A percentile compares a stretch with the other conserved stretches of the same genome.
Conservation (phyloP, 208 protist species). For the Wallacemonas sp. region DNA sequence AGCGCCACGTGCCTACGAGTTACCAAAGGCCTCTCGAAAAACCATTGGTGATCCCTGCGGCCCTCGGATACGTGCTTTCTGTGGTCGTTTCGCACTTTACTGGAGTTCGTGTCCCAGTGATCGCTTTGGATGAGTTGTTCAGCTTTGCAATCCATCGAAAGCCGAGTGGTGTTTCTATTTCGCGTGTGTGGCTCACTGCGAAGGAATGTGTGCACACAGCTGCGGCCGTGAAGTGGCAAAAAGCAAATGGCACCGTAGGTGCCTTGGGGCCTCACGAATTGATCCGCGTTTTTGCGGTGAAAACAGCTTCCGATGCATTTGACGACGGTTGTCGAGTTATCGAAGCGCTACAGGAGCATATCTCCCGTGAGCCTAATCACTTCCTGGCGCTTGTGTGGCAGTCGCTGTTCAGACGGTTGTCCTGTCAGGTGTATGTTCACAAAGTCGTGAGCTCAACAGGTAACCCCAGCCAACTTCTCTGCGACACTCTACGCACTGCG, state of each 20-base stretch:
- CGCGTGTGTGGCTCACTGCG: constrained; percentile 13
- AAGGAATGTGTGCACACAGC: constrained; percentile 9
- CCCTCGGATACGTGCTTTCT: constrained; percentile 21
- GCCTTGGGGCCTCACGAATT: not conserved
- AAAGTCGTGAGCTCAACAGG: not conserved
- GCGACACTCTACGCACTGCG: not conserved
- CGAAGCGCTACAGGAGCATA: not conserved
- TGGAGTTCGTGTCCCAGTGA: constrained; percentile 22
- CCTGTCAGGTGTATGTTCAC: not conserved
- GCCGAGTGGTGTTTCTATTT: not conserved
- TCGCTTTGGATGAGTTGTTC: constrained; percentile 20
- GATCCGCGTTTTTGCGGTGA: not conserved
- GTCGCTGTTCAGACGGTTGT: not conserved
- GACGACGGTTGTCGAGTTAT: not conserved
- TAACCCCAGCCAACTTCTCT: not conserved
- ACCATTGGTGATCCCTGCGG: constrained; percentile 22
- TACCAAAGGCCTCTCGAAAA: constrained; percentile 15
- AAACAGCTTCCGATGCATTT: not conserved
- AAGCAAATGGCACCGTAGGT: not conserved
- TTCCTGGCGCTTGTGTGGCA: not conserved
- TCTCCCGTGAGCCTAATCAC: not conserved
- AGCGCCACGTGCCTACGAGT: constrained; percentile 14
- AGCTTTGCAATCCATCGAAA: not conserved
- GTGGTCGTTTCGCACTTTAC: constrained; percentile 13
- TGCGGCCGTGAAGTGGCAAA: not conserved